Conservation (phyloP, 306 rosid species). For the Oxytropis ochrocephala region DNA sequence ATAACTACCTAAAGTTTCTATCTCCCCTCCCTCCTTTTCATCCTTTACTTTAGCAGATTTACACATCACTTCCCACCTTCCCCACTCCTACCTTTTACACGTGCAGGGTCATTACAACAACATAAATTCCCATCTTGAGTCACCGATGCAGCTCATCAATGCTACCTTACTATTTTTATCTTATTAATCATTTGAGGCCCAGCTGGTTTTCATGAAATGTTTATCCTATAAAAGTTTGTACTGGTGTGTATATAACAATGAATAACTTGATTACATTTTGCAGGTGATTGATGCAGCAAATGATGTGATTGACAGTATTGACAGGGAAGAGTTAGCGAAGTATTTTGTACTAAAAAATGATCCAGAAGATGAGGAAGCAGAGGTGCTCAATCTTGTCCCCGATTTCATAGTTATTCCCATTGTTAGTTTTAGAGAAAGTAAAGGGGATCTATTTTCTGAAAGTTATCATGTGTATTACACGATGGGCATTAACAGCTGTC, state of each 20-base stretch:
- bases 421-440: too few relatives aligned
- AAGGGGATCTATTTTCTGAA: too few relatives aligned
- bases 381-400: conserved; percentile 38
- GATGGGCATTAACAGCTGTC: too few relatives aligned
- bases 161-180: not conserved
- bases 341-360: conserved; percentile 62
- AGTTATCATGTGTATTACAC: too few relatives aligned
- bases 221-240: conserved; percentile 3
- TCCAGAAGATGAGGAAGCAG: conserved; percentile 85
- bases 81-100: not conserved
- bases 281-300: conserved; percentile 84
- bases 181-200: not conserved
- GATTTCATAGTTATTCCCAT: not conserved
- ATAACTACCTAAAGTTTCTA: not conserved
- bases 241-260: not conserved
- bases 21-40: not conserved
- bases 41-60: not conserved
- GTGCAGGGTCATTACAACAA: not conserved
- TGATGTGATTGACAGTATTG: conserved; percentile 69
- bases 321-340: conserved; percentile 74
- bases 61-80: not conserved
- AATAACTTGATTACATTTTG: conserved; percentile 16
- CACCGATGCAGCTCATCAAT: not conserved
- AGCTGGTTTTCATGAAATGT: not conserved
- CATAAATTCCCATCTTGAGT: not conserved